Base-by-base conservation (phyloP, 2,329 filamentous ascomycete genomes). In the Endothia cerciana region DNA sequence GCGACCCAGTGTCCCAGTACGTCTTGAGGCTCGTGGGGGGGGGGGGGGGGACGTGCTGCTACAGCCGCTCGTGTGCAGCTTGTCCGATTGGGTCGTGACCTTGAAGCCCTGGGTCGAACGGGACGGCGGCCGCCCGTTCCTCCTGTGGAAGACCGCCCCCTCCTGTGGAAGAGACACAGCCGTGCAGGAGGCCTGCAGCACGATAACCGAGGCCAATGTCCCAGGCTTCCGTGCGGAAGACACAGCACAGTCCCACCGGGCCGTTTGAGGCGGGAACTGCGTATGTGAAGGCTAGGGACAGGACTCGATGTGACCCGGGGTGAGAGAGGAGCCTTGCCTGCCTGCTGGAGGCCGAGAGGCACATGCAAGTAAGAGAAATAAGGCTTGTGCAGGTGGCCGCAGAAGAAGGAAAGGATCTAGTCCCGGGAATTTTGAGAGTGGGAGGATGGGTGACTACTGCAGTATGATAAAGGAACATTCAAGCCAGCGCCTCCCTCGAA, bases 151-250 rank as follows among this genome's bases (percentile, higher is more conserved):
- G n/a, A 57, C n/a, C n/a, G n/a, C n/a, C n/a, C n/a, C 22, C 33
- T 57, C 19, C 10, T 8, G 4, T 38, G 13, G n/a, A 57, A n/a
- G n/a, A 57, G 17, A 40, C 25, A 40, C 28, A 58, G 65, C 47
- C 58, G 47, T 36, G 51, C 30, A 57, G 58, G 41, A 63, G 60
- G 65, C 38, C 61, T 64, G 56, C 60, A 57, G 57, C 63, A 65
- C 65, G 36, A 61, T 47, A 45, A 49, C 55, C 55, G 47, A 53
- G 47, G 60, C 60, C 41, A 60, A 43, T 38, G 19, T 43, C 63
- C 36, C 55, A 68, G 59, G 33, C 47, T 65, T 63, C 66, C 66
- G 66, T 63, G 53, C 63, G 66, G 57, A 47, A 65, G 63, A 58
- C 60, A 64, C 63, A 63, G 56, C 38, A n/a, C 63, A 47, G 66